These are phyloP conservation scores for Microascus cirrosus DNA, from an alignment of 2,329 filamentous ascomycete genomes.

Conservation along the genomic window DNA sequence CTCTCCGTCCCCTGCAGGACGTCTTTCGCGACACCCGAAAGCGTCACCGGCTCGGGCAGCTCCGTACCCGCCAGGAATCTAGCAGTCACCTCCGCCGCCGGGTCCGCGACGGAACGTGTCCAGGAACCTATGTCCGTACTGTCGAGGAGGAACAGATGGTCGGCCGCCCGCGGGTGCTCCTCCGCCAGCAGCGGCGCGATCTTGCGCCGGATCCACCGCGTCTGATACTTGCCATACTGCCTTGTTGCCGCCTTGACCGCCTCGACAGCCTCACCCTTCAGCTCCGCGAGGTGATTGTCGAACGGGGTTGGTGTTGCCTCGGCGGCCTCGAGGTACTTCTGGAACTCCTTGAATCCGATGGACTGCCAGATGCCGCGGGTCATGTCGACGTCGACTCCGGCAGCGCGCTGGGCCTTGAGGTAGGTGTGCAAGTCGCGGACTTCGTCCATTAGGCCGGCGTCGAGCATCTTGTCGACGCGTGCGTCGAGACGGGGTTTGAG, in stretches of 20 bases:
- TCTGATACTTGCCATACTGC: conserved; percentile 77
- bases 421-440: conserved; percentile 32
- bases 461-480: conserved; percentile 77
- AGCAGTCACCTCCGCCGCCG: conserved; percentile 50
- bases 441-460: conserved; percentile 38
- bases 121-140: conserved; percentile 59
- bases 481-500: conserved; percentile 61
- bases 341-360: conserved; percentile 90
- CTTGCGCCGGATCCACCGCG: conserved; percentile 79
- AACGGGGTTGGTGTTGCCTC: conserved; percentile 8
- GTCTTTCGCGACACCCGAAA: conserved; percentile 36
- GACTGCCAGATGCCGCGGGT: conserved; percentile 89
- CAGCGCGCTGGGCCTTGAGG: conserved; percentile 19
- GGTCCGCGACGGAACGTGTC: conserved; percentile 48
- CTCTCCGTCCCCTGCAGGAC: conserved; percentile 30
- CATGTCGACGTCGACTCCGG: conserved; percentile 51
- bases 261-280: conserved; percentile 54
- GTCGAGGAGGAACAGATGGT: conserved; percentile 68
- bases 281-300: conserved; percentile 31
- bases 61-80: conserved; percentile 48
- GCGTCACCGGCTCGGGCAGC: conserved; percentile 37
- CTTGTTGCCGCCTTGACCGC: conserved; percentile 73
- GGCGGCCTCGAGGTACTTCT: conserved; percentile 51
- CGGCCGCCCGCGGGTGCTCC: conserved; percentile 34
- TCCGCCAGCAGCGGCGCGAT: conserved; percentile 58